Evolutionary conservation across 2,329 filamentous ascomycete species (phyloP), one percentile per base, ranked within the genome.

Genomic region (Endothia cerciana): DNA sequence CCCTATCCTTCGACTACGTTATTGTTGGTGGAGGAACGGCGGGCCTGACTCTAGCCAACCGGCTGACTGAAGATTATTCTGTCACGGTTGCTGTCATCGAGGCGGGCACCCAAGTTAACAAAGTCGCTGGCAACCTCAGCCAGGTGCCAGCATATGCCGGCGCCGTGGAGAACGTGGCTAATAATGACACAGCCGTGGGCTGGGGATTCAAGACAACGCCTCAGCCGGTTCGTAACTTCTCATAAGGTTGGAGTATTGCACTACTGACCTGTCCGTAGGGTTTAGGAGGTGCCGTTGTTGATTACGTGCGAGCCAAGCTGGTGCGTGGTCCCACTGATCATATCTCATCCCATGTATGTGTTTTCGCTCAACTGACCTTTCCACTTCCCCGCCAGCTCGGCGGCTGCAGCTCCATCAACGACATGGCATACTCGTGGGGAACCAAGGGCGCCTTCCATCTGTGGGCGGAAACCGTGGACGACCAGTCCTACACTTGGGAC

Each of bases 1-100:
- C n/a, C n/a, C n/a, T n/a, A n/a, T n/a, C 57, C 6, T 65, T 59
- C 28, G 65, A 66, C 57, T 66, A 66, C 33, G 62, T 66, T 30
- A 61, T 66, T 53, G 58, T 66, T 0, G 65, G 65, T 8, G 65
- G 65, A 8, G 65, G 65, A 7, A 64, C 62, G 25, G 65, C 61
- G 22, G 65, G 65, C 19, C 55, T 66, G 38, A 38, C 43, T 11
- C 22, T 66, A 7, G 65, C 65, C 6, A 64, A 25, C 43, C 59
- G 65, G n/a, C 62, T 66, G 2, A 47, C 36, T 25, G 61, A 65
- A 15, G 47, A 63, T 49, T n/a, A 45, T 8, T 22, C 38, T 33
- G 53, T 55, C 28, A 60, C 25, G 1, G 65, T 66, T 13, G 65
- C 65, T 33, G 56, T 66, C 11, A 57, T 66, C 0, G 65, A 66